Conservation (phyloP, 805 yeast genomes). For the Limtongozyma cylindracea region DNA sequence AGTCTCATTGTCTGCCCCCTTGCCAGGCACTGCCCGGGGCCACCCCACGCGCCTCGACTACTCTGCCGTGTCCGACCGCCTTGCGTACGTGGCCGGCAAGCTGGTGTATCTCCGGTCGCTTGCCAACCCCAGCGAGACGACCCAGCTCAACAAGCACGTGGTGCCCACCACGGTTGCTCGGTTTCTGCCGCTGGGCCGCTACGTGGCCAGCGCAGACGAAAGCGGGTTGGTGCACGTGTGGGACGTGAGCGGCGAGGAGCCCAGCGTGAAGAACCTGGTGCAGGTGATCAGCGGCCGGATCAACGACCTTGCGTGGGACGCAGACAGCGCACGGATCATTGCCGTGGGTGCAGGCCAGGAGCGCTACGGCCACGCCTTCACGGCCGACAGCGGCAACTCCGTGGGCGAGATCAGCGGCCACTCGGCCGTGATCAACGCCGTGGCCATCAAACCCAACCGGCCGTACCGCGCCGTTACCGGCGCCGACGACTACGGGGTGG, state of each 20-base stretch:
- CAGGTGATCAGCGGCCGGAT: slow-evolving; percentile 61
- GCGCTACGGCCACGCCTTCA: slow-evolving; percentile 74
- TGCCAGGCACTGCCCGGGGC: slow-evolving; percentile 56
- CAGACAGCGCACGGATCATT: slow-evolving; percentile 60
- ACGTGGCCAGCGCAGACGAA: slow-evolving; percentile 80
- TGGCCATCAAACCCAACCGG: slow-evolving; percentile 59
- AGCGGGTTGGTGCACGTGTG: slow-evolving; percentile 78
- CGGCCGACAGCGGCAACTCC: slow-evolving; percentile 91
- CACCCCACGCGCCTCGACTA: slow-evolving; percentile 50
- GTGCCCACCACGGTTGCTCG: slow-evolving; percentile 57
- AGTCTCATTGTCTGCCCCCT: slow-evolving; percentile 30
- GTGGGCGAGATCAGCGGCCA: slow-evolving; percentile 94
- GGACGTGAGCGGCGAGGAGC: slow-evolving; percentile 31
- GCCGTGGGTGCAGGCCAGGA: slow-evolving; percentile 93
- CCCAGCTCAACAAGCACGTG: slow-evolving; percentile 57
- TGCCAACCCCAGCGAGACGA: slow-evolving; percentile 7
- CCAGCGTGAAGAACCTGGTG: slow-evolving; percentile 53
- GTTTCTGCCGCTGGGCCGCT: slow-evolving; percentile 76
- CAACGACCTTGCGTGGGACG: slow-evolving; percentile 78
- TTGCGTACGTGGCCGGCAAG: slow-evolving; percentile 69
- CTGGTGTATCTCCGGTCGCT: slow-evolving; percentile 51
- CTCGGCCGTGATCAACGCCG: slow-evolving; percentile 60
- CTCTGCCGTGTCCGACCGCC: slow-evolving; percentile 37
- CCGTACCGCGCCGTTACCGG: slow-evolving; percentile 90
- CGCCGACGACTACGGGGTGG: slow-evolving; percentile 68